These are phyloP conservation scores for Rosa persica DNA, from an alignment of 306 rosid species.

Conservation along the genomic window DNA sequence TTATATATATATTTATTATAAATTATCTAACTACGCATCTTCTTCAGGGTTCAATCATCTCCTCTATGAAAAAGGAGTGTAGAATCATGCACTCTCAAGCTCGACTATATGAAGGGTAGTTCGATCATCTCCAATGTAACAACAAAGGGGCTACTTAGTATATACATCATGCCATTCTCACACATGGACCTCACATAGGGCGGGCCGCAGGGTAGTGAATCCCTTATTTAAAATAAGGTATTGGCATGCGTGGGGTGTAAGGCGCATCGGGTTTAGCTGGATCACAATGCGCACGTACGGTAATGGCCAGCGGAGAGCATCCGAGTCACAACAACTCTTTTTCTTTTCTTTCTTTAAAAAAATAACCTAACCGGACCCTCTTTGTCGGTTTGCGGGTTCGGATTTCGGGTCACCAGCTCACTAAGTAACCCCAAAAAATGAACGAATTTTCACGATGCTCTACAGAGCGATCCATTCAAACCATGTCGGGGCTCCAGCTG, in stretches of 20 bases:
- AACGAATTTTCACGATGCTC: background rate
- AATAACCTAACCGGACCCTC: background rate
- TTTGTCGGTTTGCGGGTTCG: slow-evolving; percentile 5
- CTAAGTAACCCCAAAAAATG: background rate
- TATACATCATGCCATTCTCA: no score
- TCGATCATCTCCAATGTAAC: no score
- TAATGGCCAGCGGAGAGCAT: slow-evolving; percentile 27
- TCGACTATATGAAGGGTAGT: no score
- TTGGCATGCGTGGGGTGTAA: slow-evolving; percentile 18
- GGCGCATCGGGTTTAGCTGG: slow-evolving; percentile 24
- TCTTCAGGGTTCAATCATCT: no score
- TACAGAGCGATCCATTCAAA: slow-evolving; percentile 10
- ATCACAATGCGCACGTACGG: slow-evolving; percentile 32
- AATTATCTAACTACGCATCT: no score
- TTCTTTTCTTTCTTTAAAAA: background rate
- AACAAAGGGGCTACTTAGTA: no score
- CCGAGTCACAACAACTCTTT: background rate
- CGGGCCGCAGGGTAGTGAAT: no score
- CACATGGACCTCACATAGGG: no score
- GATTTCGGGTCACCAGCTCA: slow-evolving; percentile 8
- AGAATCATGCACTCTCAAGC: no score
- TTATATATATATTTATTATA: no score
- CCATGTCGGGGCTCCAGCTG: slow-evolving; percentile 30
- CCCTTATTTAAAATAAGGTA: background rate
- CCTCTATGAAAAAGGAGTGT: no score